phyloP scores from a whole-genome alignment of 768 basidiomycete species.

The Udeniomyces megalosporus region DNA sequence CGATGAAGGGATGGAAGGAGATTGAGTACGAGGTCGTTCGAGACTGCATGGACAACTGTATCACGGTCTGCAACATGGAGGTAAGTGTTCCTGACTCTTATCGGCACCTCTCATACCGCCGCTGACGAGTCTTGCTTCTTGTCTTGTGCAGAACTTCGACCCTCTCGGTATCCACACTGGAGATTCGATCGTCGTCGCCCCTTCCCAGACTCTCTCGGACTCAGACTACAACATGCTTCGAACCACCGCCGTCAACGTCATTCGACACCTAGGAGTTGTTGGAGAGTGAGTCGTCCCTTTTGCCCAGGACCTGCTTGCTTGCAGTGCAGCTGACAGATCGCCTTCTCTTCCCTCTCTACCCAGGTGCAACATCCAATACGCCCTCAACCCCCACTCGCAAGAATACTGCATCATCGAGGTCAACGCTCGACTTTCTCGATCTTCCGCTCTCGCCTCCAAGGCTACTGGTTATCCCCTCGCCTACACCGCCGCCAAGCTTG shows the following conservation, averaged over 20 bases:
- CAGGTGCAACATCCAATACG: conserved; percentile 90
- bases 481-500: conserved; percentile 95
- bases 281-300: conserved; percentile 41
- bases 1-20: conserved; percentile 99
- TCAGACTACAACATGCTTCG: conserved; percentile 99
- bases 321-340: background rate
- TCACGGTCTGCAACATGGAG: conserved; percentile 99
- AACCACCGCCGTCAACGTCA: conserved; percentile 93
- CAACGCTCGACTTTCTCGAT: conserved; percentile 94
- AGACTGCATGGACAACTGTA: conserved; percentile 95
- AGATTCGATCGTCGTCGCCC: conserved; percentile 94
- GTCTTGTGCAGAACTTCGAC: conserved; percentile 69
- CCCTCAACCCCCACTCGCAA: conserved; percentile 81
- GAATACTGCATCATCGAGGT: conserved; percentile 99
- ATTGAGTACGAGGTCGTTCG: conserved; percentile 98
- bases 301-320: background rate
- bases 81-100: conserved; percentile 35
- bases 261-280: conserved; percentile 92
- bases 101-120: background rate
- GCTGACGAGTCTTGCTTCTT: background rate
- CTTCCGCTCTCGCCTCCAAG: conserved; percentile 93
- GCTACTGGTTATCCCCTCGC: conserved; percentile 96
- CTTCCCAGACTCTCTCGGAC: conserved; percentile 96
- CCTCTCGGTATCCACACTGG: conserved; percentile 96
- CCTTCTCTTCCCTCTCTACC: background rate